A percentile compares a stretch with the other conserved stretches of the same genome.
These are phyloP conservation scores for Trichoderma aggressivum DNA, from an alignment of 2,329 filamentous ascomycete genomes.

Conservation along the genomic window DNA sequence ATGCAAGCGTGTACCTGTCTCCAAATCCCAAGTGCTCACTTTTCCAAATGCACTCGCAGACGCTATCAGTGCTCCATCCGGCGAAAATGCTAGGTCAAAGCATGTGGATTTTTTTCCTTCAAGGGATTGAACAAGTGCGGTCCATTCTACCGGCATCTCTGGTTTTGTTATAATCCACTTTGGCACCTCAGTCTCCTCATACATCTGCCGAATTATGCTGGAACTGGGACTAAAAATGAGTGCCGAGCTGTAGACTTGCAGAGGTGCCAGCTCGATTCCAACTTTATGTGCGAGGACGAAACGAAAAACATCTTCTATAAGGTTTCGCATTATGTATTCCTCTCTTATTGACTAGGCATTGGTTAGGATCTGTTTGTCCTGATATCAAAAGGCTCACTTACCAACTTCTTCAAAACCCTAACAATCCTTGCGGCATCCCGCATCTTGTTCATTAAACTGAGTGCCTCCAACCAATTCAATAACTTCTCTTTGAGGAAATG, in stretches of 20 bases:
- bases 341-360: background rate
- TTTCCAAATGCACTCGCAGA: background rate
- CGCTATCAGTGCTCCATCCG: background rate
- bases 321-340: background rate
- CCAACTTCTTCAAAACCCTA: constrained; percentile 16
- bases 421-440: constrained; percentile 21
- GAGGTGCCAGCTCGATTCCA: constrained; percentile 28
- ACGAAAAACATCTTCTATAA: constrained; percentile 30
- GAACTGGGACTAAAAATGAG: constrained; percentile 31
- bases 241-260: constrained; percentile 33
- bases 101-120: background rate
- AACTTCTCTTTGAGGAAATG: constrained; percentile 35
- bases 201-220: constrained; percentile 23
- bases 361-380: background rate
- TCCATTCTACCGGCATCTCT: background rate
- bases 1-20: background rate
- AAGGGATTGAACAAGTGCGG: background rate
- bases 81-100: background rate
- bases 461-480: constrained; percentile 43
- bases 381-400: background rate
- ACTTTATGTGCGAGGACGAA: constrained; percentile 27
- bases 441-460: constrained; percentile 33
- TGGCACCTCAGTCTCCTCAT: constrained; percentile 17
- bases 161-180: constrained; percentile 1
- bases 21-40: constrained; percentile 1